phyloP scores from a whole-genome alignment of 495 filamentous ascomycete genomes.

The Hyaloscypha variabilis region DNA sequence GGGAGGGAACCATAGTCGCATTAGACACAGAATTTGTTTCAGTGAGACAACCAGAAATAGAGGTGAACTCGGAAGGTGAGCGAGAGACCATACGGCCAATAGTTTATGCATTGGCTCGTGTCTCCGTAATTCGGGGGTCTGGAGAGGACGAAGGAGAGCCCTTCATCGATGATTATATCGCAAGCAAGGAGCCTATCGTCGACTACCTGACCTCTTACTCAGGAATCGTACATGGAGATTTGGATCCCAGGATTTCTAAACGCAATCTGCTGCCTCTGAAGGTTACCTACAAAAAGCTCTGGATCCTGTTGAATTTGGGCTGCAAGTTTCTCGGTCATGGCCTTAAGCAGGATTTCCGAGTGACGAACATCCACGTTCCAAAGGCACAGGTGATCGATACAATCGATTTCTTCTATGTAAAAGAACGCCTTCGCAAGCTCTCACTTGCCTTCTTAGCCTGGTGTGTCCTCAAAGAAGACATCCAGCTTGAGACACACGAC shows the following conservation, averaged over 20 bases:
- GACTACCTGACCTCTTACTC: conserved; percentile 95
- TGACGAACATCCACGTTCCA: conserved; percentile 96
- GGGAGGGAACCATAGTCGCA: conserved; percentile 73
- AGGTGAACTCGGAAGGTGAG: conserved; percentile 88
- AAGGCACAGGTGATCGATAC: conserved; percentile 92
- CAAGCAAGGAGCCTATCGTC: conserved; percentile 85
- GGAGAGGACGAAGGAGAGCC: conserved; percentile 76
- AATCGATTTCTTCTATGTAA: conserved; percentile 79
- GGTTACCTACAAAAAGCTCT: conserved; percentile 94
- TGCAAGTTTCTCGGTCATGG: conserved; percentile 94
- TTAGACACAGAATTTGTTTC: conserved; percentile 96
- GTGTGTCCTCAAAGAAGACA: conserved; percentile 84
- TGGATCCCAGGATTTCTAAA: conserved; percentile 69
- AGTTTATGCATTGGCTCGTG: conserved; percentile 81
- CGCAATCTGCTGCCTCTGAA: conserved; percentile 88
- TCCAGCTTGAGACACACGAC: conserved; percentile 89
- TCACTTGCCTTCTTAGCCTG: conserved; percentile 87
- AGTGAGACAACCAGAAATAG: conserved; percentile 86
- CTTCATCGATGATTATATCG: conserved; percentile 98
- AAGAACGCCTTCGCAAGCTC: conserved; percentile 70
- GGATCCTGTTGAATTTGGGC: conserved; percentile 92
- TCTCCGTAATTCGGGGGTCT: conserved; percentile 81
- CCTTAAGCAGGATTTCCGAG: conserved; percentile 90
- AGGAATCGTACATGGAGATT: conserved; percentile 81
- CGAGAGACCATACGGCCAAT: conserved; percentile 84